Evolutionary conservation across 257 asterid genomes (phyloP), one percentile per base, ranked within the genome.

Genomic region (Rehmannia glutinosa): DNA sequence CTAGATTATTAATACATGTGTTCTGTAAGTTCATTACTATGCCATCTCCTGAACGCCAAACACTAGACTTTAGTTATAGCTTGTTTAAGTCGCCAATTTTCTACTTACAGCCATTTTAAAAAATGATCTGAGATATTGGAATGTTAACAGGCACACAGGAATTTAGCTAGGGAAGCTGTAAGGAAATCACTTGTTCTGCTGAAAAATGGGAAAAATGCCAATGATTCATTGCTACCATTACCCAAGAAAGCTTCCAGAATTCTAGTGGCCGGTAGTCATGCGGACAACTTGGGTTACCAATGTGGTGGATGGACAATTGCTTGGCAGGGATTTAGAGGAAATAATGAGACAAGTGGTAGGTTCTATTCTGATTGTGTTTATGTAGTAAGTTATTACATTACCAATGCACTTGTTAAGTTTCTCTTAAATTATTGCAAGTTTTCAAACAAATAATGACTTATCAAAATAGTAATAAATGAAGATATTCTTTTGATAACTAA

Each of bases 291-390:
- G 81, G 97, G 97, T 54, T 88, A 80, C 57, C 95, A 88, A 62
- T 91, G 96, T 77, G 96, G 97, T 70, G 96, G 97, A 69, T 91
- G 97, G 97, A 91, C 97, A 8, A 84, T 88, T 52, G 47, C 77
- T 32, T 88, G 97, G 96, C 96, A 84, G 67, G 97, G 96, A 60
- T 88, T 88, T 74, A 77, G 83, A 5, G 96, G 97, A 52, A 88
- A 91, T 64, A 81, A 82, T 8, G 78, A 42, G 25, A 91, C 95
- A 45, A 55, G 73, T 4, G 97, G 97, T 86, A 85, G 1, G 68
- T 59, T 51, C 10, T 24, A 9, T 24, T 72, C 10, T 36, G 17
- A 43, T 61, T 64, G 10, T 41, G 5, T 55, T 21, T 42, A 19
- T 41, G 24, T 24, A 8, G 5, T 38, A 24, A 30, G 21, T 42